These are phyloP conservation scores for Sanghuangporus baumii DNA, from an alignment of 1,284 basidiomycete species.

Conservation along the genomic window DNA sequence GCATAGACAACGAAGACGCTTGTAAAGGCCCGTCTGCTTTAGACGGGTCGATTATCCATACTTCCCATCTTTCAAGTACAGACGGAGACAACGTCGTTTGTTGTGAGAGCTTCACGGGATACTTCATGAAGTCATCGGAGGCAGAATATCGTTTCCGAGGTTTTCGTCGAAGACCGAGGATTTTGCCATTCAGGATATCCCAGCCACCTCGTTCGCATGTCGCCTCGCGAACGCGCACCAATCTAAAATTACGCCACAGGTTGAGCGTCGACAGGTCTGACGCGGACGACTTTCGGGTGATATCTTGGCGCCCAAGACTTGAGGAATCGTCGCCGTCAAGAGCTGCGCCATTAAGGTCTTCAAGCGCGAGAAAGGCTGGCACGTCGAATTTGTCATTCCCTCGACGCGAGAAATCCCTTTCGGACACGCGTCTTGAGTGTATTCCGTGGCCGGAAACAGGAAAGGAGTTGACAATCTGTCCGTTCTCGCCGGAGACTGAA, in stretches of 20 bases:
- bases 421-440: conserved; percentile 63
- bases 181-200: conserved; percentile 49
- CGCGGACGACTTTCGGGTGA: neutral
- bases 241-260: conserved; percentile 49
- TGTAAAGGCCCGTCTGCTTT: conserved; percentile 35
- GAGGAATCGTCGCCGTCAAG: neutral
- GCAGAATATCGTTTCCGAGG: conserved; percentile 36
- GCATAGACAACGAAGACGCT: conserved; percentile 42
- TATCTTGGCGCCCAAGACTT: neutral
- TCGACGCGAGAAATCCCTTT: conserved; percentile 52
- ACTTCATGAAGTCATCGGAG: conserved; percentile 19
- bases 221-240: conserved; percentile 50
- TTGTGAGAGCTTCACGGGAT: conserved; percentile 20
- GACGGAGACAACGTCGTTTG: conserved; percentile 40
- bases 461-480: conserved; percentile 49
- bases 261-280: conserved; percentile 16
- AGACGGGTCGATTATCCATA: conserved; percentile 67
- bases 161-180: conserved; percentile 63
- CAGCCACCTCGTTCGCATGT: conserved; percentile 69
- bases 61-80: conserved; percentile 72
- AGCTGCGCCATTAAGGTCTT: conserved; percentile 31
- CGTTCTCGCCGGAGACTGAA: conserved; percentile 31
- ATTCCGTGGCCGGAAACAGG: conserved; percentile 75
- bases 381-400: conserved; percentile 35
- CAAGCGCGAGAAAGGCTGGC: conserved; percentile 37